Conservation (phyloP, 495 filamentous ascomycete species). For the Xylaria flabelliformis region DNA sequence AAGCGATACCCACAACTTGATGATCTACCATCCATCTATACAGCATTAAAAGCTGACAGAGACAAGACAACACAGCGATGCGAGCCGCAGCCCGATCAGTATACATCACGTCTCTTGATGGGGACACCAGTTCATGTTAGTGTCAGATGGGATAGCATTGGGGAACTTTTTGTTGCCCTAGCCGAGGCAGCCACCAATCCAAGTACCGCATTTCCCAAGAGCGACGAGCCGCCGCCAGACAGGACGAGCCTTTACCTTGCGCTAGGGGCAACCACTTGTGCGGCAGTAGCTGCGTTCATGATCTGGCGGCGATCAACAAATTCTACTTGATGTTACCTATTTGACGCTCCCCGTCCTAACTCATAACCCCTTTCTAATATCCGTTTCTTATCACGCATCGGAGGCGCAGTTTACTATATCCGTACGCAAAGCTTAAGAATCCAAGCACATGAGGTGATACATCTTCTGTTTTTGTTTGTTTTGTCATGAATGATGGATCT, state of each 20-base stretch:
- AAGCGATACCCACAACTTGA: conserved; percentile 80
- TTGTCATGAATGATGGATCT: conserved; percentile 19
- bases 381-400: not conserved
- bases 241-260: conserved; percentile 85
- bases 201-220: conserved; percentile 84
- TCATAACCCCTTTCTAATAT: not conserved
- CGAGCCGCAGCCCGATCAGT: conserved; percentile 91
- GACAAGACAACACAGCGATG: conserved; percentile 93
- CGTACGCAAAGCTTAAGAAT: not conserved
- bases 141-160: conserved; percentile 87
- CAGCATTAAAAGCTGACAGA: conserved; percentile 89
- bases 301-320: conserved; percentile 64
- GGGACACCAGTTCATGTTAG: conserved; percentile 90
- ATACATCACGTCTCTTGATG: conserved; percentile 80
- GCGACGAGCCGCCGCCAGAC: conserved; percentile 81
- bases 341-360: not conserved
- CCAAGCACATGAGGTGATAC: not conserved
- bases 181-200: conserved; percentile 93
- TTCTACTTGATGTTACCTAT: conserved; percentile 29
- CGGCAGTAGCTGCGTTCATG: conserved; percentile 79
- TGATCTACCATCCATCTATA: conserved; percentile 85
- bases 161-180: conserved; percentile 83
- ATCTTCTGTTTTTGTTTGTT: not conserved
- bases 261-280: conserved; percentile 78
- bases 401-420: not conserved